These are phyloP conservation scores for Dipteronia sinensis DNA, from an alignment of 345 rosid genomes.

Conservation along the genomic window DNA sequence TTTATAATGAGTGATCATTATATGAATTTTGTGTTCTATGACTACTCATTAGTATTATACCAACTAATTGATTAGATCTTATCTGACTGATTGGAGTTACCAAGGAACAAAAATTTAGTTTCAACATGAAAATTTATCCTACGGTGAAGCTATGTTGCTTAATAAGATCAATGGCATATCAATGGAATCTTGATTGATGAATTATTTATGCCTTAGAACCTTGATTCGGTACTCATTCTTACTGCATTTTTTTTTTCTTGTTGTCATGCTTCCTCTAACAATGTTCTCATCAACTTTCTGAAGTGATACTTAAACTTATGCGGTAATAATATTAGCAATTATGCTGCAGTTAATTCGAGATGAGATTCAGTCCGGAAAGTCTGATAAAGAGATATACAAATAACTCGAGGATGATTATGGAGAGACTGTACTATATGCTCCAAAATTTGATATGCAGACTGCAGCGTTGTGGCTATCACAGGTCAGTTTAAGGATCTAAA, in stretches of 20 bases:
- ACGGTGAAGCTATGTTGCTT: not conserved
- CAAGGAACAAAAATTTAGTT: too few species aligned
- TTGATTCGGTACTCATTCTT: not conserved
- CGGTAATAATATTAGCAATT: not conserved
- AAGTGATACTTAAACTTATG: not conserved
- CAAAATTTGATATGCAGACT: slow-evolving; percentile 90
- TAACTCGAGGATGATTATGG: slow-evolving; percentile 94
- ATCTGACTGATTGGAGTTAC: not conserved
- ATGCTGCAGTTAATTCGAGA: slow-evolving; percentile 80
- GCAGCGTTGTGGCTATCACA: slow-evolving; percentile 93
- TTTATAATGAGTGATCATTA: not conserved
- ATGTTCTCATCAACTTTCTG: not conserved
- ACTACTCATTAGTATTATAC: not conserved
- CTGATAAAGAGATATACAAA: slow-evolving; percentile 86
- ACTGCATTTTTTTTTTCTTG: not conserved
- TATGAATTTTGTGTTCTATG: slow-evolving; percentile 12
- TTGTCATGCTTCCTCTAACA: not conserved
- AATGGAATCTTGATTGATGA: not conserved
- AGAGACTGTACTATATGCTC: slow-evolving; percentile 94
- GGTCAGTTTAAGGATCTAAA: slow-evolving; percentile 44
- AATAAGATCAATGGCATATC: not conserved
- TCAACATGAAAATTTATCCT: not conserved
- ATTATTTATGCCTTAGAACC: slow-evolving; percentile 2
- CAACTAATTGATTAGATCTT: not conserved
- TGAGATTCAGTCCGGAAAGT: slow-evolving; percentile 80